A percentile compares a stretch with the other conserved stretches of the same genome.
phyloP scores from a whole-genome alignment of 306 rosid species.

The Hylodesmum podocarpum region DNA sequence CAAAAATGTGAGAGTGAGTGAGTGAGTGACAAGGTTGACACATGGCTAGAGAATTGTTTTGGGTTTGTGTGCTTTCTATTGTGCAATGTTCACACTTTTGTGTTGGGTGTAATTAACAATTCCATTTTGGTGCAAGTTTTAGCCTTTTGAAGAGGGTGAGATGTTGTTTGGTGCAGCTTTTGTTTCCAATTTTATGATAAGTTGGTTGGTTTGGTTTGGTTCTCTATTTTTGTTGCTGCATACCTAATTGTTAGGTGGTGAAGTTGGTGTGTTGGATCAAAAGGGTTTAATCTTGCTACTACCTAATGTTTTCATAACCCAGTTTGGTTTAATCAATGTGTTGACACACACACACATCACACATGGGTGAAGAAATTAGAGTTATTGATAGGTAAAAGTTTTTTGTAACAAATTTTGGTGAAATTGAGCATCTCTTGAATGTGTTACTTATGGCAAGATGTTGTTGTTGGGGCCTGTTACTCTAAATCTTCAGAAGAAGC shows the following conservation, averaged over 20 bases:
- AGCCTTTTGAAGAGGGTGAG: constrained; percentile 17
- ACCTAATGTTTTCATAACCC: not conserved
- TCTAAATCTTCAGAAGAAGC: not conserved
- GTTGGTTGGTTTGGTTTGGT: not conserved
- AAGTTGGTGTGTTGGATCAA: not conserved
- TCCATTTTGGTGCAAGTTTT: not conserved
- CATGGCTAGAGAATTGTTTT: constrained; percentile 14
- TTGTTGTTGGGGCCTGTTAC: not conserved
- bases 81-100: not conserved
- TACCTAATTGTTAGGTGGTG: not conserved
- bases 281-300: not conserved
- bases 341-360: not conserved
- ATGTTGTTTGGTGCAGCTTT: not conserved
- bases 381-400: not conserved
- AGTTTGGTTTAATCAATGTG: not conserved
- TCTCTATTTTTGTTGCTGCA: not conserved
- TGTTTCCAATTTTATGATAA: constrained; percentile 14
- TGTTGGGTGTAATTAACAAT: constrained; percentile 8
- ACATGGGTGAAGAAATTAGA: not conserved
- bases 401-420: constrained; percentile 14
- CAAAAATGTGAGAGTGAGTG: not conserved
- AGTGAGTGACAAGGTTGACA: constrained; percentile 2
- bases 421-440: not conserved
- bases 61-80: constrained; percentile 7
- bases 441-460: not conserved